Conservation (phyloP, 208 protist species). For the Wallacemonas collosoma region DNA sequence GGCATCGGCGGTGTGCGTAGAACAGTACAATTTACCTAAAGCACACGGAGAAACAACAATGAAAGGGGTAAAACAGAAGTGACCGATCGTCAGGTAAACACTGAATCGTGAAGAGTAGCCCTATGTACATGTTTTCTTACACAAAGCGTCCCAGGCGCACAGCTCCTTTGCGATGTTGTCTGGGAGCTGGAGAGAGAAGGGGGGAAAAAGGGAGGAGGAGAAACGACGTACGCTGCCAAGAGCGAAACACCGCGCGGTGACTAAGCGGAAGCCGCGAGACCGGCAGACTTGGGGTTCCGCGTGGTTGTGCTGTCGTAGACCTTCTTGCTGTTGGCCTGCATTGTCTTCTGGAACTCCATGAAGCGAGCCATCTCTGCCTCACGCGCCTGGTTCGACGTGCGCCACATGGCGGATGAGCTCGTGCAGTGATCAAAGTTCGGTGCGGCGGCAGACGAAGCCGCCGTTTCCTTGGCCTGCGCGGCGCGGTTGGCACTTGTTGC, state of each 20-base stretch:
- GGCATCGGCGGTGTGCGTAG: not conserved
- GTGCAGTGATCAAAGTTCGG: slow-evolving; percentile 27
- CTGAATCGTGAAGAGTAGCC: too few species aligned
- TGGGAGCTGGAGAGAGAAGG: not conserved
- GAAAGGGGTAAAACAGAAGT: too few species aligned
- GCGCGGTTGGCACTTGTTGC: slow-evolving; percentile 1
- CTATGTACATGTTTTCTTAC: too few species aligned
- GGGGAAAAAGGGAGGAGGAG: not conserved
- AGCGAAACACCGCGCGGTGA: not conserved
- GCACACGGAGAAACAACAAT: not conserved
- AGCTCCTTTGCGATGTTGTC: not conserved
- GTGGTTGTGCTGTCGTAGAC: slow-evolving; percentile 58
- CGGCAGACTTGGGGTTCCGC: slow-evolving; percentile 20
- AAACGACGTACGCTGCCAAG: not conserved
- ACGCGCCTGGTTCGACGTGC: slow-evolving; percentile 80
- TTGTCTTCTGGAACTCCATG: slow-evolving; percentile 69
- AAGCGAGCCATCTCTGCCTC: slow-evolving; percentile 74
- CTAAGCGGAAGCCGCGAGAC: slow-evolving; percentile 16
- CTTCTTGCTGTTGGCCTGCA: slow-evolving; percentile 58
- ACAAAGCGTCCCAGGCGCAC: too few species aligned
- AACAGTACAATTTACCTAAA: not conserved
- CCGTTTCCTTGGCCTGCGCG: not conserved
- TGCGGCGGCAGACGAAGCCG: slow-evolving; percentile 1
- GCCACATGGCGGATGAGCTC: slow-evolving; percentile 74
- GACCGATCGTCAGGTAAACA: too few species aligned